Percentiles rank a stretch among this genome's conserved stretches.
Conservation (phyloP, 108 stramenopile species). For the Licmophora abbreviata region DNA sequence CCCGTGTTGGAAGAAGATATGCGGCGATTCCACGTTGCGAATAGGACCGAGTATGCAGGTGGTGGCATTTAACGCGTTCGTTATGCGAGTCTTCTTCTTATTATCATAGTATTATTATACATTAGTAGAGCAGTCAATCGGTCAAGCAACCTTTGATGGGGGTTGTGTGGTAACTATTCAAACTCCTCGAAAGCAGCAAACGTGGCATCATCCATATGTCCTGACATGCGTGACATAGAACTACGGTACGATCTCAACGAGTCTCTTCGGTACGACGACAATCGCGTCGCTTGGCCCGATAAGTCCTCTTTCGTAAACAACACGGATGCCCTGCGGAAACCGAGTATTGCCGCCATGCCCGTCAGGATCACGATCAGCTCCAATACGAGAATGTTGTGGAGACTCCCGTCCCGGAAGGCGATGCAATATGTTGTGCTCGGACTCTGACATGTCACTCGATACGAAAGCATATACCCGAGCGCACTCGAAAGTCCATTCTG, state of each 20-base stretch:
- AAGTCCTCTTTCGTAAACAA: conserved; percentile 6
- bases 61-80: conserved; percentile 31
- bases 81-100: too few species aligned
- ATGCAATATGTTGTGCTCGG: conserved; percentile 20
- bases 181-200: too few species aligned
- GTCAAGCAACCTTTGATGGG: too few species aligned
- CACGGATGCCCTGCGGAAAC: conserved; percentile 13
- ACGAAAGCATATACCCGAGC: conserved; percentile 12
- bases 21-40: conserved; percentile 24
- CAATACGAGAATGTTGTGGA: conserved; percentile 31
- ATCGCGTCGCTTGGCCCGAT: too few species aligned
- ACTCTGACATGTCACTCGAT: not conserved
- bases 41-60: conserved; percentile 24
- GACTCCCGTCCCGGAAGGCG: conserved; percentile 17
- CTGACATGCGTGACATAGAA: too few species aligned
- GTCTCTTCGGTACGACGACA: too few species aligned
- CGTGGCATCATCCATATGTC: too few species aligned
- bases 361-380: conserved; percentile 26
- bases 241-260: too few species aligned
- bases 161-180: too few species aligned
- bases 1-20: conserved; percentile 28
- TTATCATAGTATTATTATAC: too few species aligned
- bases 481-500: conserved; percentile 33
- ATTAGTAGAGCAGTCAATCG: too few species aligned
- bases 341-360: conserved; percentile 30